Conservation (phyloP, 768 basidiomycete genomes). For the Mycena latifolia region DNA sequence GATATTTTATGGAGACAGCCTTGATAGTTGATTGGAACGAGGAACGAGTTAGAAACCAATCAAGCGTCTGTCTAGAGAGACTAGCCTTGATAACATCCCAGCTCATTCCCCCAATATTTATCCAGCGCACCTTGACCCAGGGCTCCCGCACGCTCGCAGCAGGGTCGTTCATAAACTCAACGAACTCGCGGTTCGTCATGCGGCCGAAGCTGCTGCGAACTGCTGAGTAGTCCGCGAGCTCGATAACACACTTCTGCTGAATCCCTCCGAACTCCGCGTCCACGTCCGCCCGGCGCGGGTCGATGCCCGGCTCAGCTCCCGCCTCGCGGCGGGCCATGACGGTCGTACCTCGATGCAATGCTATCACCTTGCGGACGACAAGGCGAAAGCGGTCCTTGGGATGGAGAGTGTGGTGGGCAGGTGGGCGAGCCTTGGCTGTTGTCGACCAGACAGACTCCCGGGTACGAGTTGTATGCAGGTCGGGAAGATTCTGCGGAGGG, state of each 20-base stretch:
- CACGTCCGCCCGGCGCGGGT: constrained; percentile 71
- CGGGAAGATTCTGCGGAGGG: too few relatives aligned
- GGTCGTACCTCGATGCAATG: constrained; percentile 66
- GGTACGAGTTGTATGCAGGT: too few relatives aligned
- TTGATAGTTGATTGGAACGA: too few relatives aligned
- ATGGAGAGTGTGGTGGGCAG: constrained; percentile 30
- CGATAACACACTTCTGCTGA: constrained; percentile 70
- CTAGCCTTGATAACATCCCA: constrained; percentile 86
- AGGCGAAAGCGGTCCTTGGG: constrained; percentile 67
- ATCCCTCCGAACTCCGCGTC: constrained; percentile 68
- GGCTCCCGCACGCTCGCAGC: constrained; percentile 59
- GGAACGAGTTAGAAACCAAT: too few relatives aligned
- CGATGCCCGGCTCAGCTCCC: constrained; percentile 81
- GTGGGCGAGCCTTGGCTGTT: too few relatives aligned
- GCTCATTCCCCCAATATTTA: constrained; percentile 74
- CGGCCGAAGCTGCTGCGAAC: constrained; percentile 62
- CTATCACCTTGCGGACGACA: constrained; percentile 71
- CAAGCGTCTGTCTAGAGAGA: too few relatives aligned
- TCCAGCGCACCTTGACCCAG: constrained; percentile 82
- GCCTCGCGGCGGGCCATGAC: constrained; percentile 44
- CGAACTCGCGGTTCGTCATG: constrained; percentile 72
- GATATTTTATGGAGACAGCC: constrained; percentile 71
- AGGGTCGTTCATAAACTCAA: constrained; percentile 60
- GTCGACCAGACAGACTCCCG: too few relatives aligned
- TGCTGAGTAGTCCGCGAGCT: constrained; percentile 74